Conservation (phyloP, 2,329 filamentous ascomycete species). For the Calonectria multiphialidica region DNA sequence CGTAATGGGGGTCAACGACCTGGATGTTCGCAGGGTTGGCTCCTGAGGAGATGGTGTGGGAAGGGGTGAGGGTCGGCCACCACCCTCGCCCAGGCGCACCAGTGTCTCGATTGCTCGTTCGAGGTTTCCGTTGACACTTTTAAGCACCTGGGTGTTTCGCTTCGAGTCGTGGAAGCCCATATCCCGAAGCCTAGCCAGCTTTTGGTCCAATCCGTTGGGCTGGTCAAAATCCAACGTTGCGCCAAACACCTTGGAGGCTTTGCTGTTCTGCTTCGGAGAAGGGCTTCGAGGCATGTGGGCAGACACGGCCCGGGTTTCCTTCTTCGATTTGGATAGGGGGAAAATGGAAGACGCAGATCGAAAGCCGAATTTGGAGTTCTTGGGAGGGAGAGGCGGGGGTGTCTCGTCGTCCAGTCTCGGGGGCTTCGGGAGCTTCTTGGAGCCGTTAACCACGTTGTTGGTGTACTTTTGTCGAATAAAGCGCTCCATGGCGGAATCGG, state of each 20-base stretch:
- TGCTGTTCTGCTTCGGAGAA: slow-evolving; percentile 64
- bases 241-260: slow-evolving; percentile 77
- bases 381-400: slow-evolving; percentile 71
- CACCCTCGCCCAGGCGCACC: slow-evolving; percentile 83
- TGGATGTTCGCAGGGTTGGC: slow-evolving; percentile 60
- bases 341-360: slow-evolving; percentile 76
- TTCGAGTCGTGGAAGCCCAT: slow-evolving; percentile 93
- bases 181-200: slow-evolving; percentile 81
- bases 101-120: slow-evolving; percentile 89
- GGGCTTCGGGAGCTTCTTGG: slow-evolving; percentile 49
- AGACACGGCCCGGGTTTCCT: slow-evolving; percentile 55
- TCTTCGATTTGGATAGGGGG: slow-evolving; percentile 71
- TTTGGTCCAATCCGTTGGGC: slow-evolving; percentile 76
- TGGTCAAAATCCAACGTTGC: slow-evolving; percentile 70
- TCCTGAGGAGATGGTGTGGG: slow-evolving; percentile 58
- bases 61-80: slow-evolving; percentile 52
- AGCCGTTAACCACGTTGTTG: slow-evolving; percentile 58
- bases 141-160: slow-evolving; percentile 84
- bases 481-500: slow-evolving; percentile 92
- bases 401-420: slow-evolving; percentile 65
- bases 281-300: slow-evolving; percentile 45
- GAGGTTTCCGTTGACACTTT: slow-evolving; percentile 85
- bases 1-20: slow-evolving; percentile 68
- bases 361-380: slow-evolving; percentile 71
- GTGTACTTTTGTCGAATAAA: slow-evolving; percentile 97